A percentile compares a stretch with the other conserved stretches of the same genome.
Evolutionary conservation across 2,329 filamentous ascomycete species (phyloP).

Genomic region (Paracamarosporium sp.): DNA sequence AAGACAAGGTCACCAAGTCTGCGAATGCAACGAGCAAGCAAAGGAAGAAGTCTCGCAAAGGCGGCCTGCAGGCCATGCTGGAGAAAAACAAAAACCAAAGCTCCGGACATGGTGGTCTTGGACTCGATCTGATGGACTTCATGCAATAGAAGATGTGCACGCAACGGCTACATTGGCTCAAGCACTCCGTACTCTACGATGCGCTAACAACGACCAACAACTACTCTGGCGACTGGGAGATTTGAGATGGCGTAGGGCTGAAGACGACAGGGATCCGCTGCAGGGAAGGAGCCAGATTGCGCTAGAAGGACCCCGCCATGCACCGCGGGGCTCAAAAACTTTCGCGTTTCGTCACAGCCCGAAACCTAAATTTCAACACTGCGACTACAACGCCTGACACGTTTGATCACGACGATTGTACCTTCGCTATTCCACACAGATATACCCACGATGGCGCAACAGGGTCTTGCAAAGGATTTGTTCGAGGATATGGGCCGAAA

Average conservation of each 20-base stretch:
- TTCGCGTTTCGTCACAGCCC: constrained; percentile 30
- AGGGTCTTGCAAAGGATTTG: constrained; percentile 54
- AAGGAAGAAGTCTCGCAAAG: constrained; percentile 61
- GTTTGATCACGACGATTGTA: background rate
- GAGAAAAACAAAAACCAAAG: constrained; percentile 51
- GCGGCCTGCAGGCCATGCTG: constrained; percentile 61
- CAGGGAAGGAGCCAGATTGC: constrained; percentile 31
- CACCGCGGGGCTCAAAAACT: constrained; percentile 42
- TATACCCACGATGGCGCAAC: constrained; percentile 41
- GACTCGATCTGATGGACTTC: constrained; percentile 62
- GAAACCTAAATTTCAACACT: constrained; percentile 23
- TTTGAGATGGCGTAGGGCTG: constrained; percentile 33
- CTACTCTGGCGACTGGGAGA: background rate
- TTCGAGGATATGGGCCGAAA: constrained; percentile 61
- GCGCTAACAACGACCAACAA: background rate
- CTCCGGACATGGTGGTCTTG: constrained; percentile 43
- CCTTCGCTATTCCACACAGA: background rate
- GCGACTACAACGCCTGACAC: constrained; percentile 4
- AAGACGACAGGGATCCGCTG: constrained; percentile 24
- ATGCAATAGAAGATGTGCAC: constrained; percentile 48
- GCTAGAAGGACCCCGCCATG: constrained; percentile 33
- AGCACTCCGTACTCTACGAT: background rate
- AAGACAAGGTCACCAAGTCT: constrained; percentile 35
- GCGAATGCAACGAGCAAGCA: constrained; percentile 60
- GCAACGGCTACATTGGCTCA: background rate